Evolutionary conservation across 2,329 filamentous ascomycete species (phyloP).

Genomic region (Exophiala phaeomuriformis): DNA sequence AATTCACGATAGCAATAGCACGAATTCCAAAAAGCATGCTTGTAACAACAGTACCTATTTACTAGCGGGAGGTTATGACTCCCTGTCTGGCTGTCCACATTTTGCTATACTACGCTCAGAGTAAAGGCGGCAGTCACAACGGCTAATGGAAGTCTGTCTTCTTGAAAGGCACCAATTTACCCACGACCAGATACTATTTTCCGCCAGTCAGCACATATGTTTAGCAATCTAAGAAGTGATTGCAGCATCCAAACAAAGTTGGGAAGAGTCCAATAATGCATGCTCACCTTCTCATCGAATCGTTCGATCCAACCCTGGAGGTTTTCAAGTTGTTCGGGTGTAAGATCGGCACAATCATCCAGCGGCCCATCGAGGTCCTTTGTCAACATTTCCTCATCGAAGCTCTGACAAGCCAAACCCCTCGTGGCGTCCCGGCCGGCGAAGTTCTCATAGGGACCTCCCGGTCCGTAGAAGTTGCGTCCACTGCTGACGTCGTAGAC

Average conservation of each 20-base stretch:
- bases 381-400: constrained; percentile 92
- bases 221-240: neutral
- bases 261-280: too few species aligned
- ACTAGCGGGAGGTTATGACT: neutral
- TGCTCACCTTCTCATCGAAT: constrained; percentile 64
- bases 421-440: constrained; percentile 84
- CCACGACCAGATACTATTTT: constrained; percentile 72
- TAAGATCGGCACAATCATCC: constrained; percentile 66
- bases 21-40: constrained; percentile 8
- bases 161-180: constrained; percentile 64
- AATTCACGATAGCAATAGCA: constrained; percentile 19
- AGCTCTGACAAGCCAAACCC: constrained; percentile 82
- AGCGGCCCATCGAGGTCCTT: constrained; percentile 78
- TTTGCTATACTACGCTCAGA: neutral
- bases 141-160: constrained; percentile 34
- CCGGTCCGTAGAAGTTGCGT: constrained; percentile 91
- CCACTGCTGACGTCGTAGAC: constrained; percentile 87
- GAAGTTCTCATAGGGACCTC: constrained; percentile 92
- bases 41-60: neutral
- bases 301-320: constrained; percentile 87
- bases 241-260: neutral
- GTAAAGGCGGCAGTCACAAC: neutral
- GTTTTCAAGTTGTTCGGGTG: constrained; percentile 69
- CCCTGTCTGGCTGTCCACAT: neutral
- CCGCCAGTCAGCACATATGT: neutral